Percentiles rank a stretch among this genome's conserved stretches.
phyloP scores from a whole-genome alignment of 768 basidiomycete species.

The Harrya chromipes region DNA sequence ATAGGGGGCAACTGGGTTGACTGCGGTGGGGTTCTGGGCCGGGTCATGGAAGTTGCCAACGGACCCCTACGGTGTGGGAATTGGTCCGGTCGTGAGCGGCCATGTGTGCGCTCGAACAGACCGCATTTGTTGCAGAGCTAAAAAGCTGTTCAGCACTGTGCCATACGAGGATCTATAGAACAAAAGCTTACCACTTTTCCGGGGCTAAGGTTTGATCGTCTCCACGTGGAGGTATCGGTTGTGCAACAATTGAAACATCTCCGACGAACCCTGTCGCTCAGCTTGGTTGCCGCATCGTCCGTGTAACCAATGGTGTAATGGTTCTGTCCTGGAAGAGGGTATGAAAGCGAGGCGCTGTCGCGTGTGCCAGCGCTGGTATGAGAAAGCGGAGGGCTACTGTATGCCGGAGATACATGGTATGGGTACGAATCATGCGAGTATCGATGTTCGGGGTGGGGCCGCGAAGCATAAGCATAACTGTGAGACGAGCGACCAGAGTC shows the following conservation, averaged over 20 bases:
- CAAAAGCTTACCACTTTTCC: slow-evolving; percentile 62
- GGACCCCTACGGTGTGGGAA: slow-evolving; percentile 80
- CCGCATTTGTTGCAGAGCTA: slow-evolving; percentile 67
- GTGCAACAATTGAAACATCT: slow-evolving; percentile 85
- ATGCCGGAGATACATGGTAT: slow-evolving; percentile 27
- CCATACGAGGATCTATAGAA: background rate
- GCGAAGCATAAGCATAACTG: slow-evolving; percentile 31
- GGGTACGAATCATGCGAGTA: slow-evolving; percentile 34
- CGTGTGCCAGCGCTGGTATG: slow-evolving; percentile 22
- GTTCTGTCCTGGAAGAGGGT: slow-evolving; percentile 39
- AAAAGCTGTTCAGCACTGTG: slow-evolving; percentile 1
- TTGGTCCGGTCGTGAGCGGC: slow-evolving; percentile 72
- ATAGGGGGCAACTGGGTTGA: slow-evolving; percentile 44
- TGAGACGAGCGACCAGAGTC: slow-evolving; percentile 34
- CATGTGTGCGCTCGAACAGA: slow-evolving; percentile 77
- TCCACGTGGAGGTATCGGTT: slow-evolving; percentile 81
- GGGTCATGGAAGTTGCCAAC: slow-evolving; percentile 46
- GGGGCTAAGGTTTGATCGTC: slow-evolving; percentile 70
- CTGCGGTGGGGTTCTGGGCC: slow-evolving; percentile 51
- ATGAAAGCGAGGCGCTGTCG: slow-evolving; percentile 28
- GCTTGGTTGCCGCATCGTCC: slow-evolving; percentile 78
- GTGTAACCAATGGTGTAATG: slow-evolving; percentile 50
- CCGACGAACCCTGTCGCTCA: slow-evolving; percentile 71
- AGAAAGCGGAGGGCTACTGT: slow-evolving; percentile 26
- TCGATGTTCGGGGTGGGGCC: slow-evolving; percentile 28